Evolutionary conservation across 192 early-diverging fungal species (phyloP).

Genomic region (Podila epigama): DNA sequence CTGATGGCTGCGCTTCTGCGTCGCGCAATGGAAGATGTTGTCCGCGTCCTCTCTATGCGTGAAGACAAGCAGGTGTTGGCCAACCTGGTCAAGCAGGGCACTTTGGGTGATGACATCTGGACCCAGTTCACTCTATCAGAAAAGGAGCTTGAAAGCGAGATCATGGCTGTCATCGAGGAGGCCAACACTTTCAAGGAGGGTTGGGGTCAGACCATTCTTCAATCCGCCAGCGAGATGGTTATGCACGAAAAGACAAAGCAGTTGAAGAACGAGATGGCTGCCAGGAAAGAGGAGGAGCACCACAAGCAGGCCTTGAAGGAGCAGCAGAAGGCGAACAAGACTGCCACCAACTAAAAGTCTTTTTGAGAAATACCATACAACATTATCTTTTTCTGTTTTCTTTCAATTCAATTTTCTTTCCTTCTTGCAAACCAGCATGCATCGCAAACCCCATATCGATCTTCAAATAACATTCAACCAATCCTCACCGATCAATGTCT

Average conservation of each 20-base stretch:
- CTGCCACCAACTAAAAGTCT: too few relatives aligned
- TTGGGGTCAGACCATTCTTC: slow-evolving; percentile 90
- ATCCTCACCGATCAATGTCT: too few relatives aligned
- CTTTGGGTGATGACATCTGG: slow-evolving; percentile 87
- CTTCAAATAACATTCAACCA: too few relatives aligned
- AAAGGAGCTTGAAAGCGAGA: slow-evolving; percentile 80
- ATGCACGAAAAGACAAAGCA: slow-evolving; percentile 49
- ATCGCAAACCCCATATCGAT: too few relatives aligned
- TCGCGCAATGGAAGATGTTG: slow-evolving; percentile 85
- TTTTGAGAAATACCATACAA: background rate
- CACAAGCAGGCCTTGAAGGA: slow-evolving; percentile 38
- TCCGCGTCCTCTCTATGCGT: slow-evolving; percentile 77
- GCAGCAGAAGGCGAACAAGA: slow-evolving; percentile 14
- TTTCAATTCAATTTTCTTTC: background rate
- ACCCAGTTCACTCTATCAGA: slow-evolving; percentile 81
- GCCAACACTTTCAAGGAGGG: slow-evolving; percentile 81
- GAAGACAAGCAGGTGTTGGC: slow-evolving; percentile 84
- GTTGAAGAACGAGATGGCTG: slow-evolving; percentile 40
- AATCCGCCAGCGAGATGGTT: slow-evolving; percentile 80
- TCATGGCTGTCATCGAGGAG: slow-evolving; percentile 85
- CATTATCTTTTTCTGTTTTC: background rate
- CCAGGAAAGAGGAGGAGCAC: slow-evolving; percentile 37
- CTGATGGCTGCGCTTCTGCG: slow-evolving; percentile 81
- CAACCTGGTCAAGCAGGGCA: slow-evolving; percentile 80
- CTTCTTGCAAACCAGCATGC: background rate